Evolutionary conservation across 495 filamentous ascomycete genomes (phyloP).

Genomic region (Penicillium pancosmium): DNA sequence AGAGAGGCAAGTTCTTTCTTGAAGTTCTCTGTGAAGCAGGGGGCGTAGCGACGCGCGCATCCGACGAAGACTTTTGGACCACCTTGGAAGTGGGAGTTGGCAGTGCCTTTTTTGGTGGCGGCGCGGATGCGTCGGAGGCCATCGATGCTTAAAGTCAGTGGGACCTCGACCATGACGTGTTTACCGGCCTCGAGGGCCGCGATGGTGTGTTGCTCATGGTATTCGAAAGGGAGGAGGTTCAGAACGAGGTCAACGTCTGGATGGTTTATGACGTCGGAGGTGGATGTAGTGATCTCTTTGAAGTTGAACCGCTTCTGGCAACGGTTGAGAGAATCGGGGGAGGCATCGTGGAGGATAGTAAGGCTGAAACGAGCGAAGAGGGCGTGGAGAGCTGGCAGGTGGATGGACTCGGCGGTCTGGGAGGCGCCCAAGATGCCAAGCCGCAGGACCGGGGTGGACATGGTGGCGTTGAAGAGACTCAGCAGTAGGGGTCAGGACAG

Average conservation of each 20-base stretch:
- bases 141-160: slow-evolving; percentile 47
- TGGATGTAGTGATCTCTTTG: slow-evolving; percentile 14
- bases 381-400: slow-evolving; percentile 49
- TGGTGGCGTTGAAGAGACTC: slow-evolving; percentile 9
- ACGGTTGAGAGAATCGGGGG: slow-evolving; percentile 14
- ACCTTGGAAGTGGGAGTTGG: slow-evolving; percentile 15
- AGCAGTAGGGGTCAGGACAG: neutral
- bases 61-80: slow-evolving; percentile 54
- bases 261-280: slow-evolving; percentile 20
- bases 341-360: slow-evolving; percentile 44
- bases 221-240: slow-evolving; percentile 53
- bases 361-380: slow-evolving; percentile 43
- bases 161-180: slow-evolving; percentile 58
- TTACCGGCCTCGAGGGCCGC: slow-evolving; percentile 54
- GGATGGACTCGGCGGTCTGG: slow-evolving; percentile 50
- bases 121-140: slow-evolving; percentile 44
- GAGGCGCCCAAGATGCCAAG: slow-evolving; percentile 52
- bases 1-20: slow-evolving; percentile 47
- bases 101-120: slow-evolving; percentile 31
- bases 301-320: slow-evolving; percentile 18
- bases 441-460: slow-evolving; percentile 29
- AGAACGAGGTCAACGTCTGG: slow-evolving; percentile 52
- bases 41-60: slow-evolving; percentile 57
- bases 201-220: slow-evolving; percentile 51
- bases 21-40: slow-evolving; percentile 50